Evolutionary conservation across 129 eudicot genomes (phyloP).

Genomic region (Cynara cardunculus): DNA sequence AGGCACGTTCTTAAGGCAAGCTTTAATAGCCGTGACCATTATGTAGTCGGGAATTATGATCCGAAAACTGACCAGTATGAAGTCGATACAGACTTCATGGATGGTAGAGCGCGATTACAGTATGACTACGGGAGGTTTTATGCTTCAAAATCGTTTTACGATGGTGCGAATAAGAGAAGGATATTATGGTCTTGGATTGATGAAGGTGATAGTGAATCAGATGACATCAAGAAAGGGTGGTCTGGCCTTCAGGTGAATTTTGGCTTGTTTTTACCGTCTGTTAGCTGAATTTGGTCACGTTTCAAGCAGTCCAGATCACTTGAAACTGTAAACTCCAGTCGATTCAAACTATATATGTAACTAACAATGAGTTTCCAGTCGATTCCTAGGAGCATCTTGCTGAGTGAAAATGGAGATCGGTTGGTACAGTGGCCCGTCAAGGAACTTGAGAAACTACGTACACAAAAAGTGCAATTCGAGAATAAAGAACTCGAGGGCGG

Average conservation of each 20-base stretch:
- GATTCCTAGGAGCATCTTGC: slow-evolving; percentile 54
- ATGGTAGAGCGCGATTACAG: slow-evolving; percentile 26
- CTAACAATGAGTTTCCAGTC: slow-evolving; percentile 38
- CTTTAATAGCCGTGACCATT: slow-evolving; percentile 39
- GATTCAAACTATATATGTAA: too few relatives aligned
- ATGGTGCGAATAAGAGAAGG: slow-evolving; percentile 44
- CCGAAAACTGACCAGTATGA: slow-evolving; percentile 25
- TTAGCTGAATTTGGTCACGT: neutral
- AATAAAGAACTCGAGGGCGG: slow-evolving; percentile 43
- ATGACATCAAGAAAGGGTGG: slow-evolving; percentile 58
- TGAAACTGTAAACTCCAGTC: neutral
- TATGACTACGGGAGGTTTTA: slow-evolving; percentile 71
- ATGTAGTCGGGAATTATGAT: slow-evolving; percentile 54
- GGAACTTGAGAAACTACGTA: slow-evolving; percentile 54
- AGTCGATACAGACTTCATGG: slow-evolving; percentile 42
- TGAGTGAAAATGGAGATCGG: slow-evolving; percentile 45
- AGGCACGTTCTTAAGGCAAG: slow-evolving; percentile 64
- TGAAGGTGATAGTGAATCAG: slow-evolving; percentile 38
- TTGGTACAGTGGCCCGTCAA: slow-evolving; percentile 64
- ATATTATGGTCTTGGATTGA: slow-evolving; percentile 64
- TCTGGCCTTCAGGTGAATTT: slow-evolving; percentile 59
- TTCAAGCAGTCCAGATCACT: neutral
- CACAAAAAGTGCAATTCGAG: slow-evolving; percentile 14
- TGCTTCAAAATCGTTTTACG: slow-evolving; percentile 68
- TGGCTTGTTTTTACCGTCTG: neutral